Evolutionary conservation across 2,329 filamentous ascomycete species (phyloP), one percentile per base, ranked within the genome.

Genomic region (Aspergillus nomiae): DNA sequence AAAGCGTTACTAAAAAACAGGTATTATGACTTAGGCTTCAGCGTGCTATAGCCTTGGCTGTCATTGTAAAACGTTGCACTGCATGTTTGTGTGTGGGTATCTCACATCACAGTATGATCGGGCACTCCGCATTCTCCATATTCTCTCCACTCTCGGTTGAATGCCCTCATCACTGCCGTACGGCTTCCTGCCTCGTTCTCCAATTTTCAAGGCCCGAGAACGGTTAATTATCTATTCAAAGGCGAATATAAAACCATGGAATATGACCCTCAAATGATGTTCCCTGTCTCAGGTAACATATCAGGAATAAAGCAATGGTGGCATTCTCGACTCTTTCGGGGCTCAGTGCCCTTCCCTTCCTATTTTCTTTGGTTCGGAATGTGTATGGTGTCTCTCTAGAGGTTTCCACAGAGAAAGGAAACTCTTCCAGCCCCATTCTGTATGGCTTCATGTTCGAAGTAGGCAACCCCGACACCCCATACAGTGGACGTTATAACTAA

Each of bases 381-480:
- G 59, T 28, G 11, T 28, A 61, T 30, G 56, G 51, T 32, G 53
- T 65, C 6, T 65, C 58, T 14, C 48, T 67, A 48, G 41, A 61
- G 11, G 60, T 69, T 0, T 63, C 57, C 28, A 63, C 54, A 24
- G 36, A 69, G 48, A 73, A 76, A 9, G 78, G 80, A 24, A 82
- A 81, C 69, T 70, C 74, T 6, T 70, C 80, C 3, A 77, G 73
- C 28, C 71, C 77, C 10, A 67, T 77, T 12, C 72, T 78, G 59
- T 81, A 81, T 71, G 80, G 79, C 1, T 69, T 81, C n/a, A 80
- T 81, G 73, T 77, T 77, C 59, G 80, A 81, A 70, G 77, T 78
- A 64, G 32, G 36, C n/a, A 21, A 34, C 19, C 24, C 10, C 16
- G 38, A 46, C 54, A 36, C 43, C 16, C 43, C 26, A 3, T n/a